These are phyloP conservation scores for Cladosporium oxysporum DNA, from an alignment of 2,329 filamentous ascomycete species.

Conservation along the genomic window DNA sequence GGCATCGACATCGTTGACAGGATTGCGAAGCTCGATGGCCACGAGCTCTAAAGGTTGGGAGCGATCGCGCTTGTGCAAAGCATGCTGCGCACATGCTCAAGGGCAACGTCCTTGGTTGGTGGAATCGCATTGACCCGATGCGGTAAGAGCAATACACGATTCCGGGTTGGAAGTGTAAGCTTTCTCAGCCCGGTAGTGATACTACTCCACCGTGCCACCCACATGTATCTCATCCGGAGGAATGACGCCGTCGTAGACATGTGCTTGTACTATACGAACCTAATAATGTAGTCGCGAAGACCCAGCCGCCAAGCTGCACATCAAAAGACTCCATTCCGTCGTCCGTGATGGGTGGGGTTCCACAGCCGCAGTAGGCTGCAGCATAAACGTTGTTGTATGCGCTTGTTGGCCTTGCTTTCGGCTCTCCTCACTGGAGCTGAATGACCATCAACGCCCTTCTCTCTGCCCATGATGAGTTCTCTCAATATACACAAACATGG, in stretches of 20 bases:
- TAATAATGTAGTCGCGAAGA: background rate
- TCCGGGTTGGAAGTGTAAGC: background rate
- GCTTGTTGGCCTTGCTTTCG: background rate
- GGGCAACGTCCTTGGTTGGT: background rate
- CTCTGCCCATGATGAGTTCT: background rate
- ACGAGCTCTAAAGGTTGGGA: background rate
- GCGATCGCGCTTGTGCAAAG: background rate
- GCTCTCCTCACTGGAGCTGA: background rate
- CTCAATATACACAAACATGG: background rate
- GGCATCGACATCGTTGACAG: background rate
- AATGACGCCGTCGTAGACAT: background rate
- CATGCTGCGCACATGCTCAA: background rate
- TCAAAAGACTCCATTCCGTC: background rate
- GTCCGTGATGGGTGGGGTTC: background rate
- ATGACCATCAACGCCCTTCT: background rate
- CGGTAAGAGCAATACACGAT: conserved; percentile 1
- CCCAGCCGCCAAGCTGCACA: background rate
- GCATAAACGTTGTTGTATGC: background rate
- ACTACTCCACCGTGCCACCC: background rate
- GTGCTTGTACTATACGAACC: background rate
- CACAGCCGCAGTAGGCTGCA: background rate
- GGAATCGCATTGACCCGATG: background rate
- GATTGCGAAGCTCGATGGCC: background rate
- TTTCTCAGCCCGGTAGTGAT: background rate
- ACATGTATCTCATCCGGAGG: background rate